A percentile compares a stretch with the other conserved stretches of the same genome.
Evolutionary conservation across 176 grass and related monocot species (phyloP).

Genomic region (Bolboschoenus planiculmis): DNA sequence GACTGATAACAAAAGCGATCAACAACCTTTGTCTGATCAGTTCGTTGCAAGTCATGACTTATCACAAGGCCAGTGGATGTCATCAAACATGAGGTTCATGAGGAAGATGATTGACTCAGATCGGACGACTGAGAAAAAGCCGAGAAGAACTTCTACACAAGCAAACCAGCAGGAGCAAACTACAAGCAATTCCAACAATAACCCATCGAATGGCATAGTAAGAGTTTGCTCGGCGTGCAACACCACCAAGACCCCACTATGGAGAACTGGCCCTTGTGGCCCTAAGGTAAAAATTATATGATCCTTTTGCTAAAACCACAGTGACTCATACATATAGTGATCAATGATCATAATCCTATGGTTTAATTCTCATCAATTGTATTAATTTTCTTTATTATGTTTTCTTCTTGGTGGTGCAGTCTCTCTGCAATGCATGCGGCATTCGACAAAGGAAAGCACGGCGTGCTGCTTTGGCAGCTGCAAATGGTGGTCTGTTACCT

Average conservation of each 20-base stretch:
- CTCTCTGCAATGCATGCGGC: conserved; percentile 97
- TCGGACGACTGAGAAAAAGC: conserved; percentile 31
- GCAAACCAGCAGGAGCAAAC: conserved; percentile 30
- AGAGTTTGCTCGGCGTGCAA: conserved; percentile 94
- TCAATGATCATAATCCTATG: background rate
- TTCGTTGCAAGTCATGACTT: conserved; percentile 28
- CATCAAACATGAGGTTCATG: conserved; percentile 70
- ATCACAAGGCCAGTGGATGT: conserved; percentile 31
- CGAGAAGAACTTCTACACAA: conserved; percentile 32
- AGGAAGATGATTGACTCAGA: conserved; percentile 53
- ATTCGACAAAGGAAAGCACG: conserved; percentile 95
- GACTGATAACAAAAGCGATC: conserved; percentile 35
- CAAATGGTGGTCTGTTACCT: conserved; percentile 9
- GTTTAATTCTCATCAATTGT: background rate
- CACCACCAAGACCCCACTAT: conserved; percentile 94
- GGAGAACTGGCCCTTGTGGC: conserved; percentile 94
- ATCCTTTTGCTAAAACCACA: background rate
- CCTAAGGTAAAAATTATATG: conserved; percentile 54
- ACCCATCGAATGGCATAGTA: conserved; percentile 46
- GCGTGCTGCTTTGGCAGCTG: conserved; percentile 52
- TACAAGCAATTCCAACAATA: conserved; percentile 18
- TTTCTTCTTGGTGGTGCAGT: conserved; percentile 54
- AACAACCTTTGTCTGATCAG: conserved; percentile 44
- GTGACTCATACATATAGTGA: background rate
- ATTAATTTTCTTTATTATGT: background rate